Base-by-base conservation (phyloP, 768 basidiomycete genomes). In the Macrolepiota fuliginosa region DNA sequence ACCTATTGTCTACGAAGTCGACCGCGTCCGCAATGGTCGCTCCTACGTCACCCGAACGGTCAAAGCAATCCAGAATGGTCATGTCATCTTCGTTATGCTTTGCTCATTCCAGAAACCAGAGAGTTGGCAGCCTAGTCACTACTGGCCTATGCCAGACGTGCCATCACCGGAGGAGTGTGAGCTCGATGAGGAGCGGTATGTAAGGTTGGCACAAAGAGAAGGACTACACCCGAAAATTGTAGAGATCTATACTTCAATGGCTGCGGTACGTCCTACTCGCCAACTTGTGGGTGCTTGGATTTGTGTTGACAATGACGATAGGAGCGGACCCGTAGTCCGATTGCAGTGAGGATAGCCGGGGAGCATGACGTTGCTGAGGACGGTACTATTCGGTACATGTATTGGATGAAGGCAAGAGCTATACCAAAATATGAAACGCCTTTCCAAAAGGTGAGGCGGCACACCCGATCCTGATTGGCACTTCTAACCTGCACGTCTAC, bases 61-160 rank as follows among this genome's bases (percentile, higher is more conserved):
- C 63, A 85, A 82, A 67, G 86, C 87, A 22, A 74, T 85, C 45
- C 83, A 85, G 64, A 79, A 79, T 62, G 82, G 82, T 42, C 69
- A 69, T 19, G 73, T 75, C 42, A 75, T 82, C 54, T 82, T 83
- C 70, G 80, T 89, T 45, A 78, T 93, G 74, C 69, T 91, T 62
- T 93, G 90, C 71, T 94, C 92, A 4, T 94, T 92, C 79, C 91
- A 94, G 64, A 80, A 77, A 55, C 89, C 90, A 2, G 92, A 94
- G 68, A 84, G 85, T 10, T 85, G 84, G 82, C 91, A 92, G 68
- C 90, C 86, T 1, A 70, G 76, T 9, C 79, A 87, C 66, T 88
- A 90, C 62, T 88, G 84, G 82, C 73, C 83, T 2, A 87, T 90
- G 81, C 91, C 91, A 0, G 59, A 72, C 12, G 77, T 80, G 17